Conservation (phyloP, 768 basidiomycete genomes). For the Candolleomyces efflorescens region DNA sequence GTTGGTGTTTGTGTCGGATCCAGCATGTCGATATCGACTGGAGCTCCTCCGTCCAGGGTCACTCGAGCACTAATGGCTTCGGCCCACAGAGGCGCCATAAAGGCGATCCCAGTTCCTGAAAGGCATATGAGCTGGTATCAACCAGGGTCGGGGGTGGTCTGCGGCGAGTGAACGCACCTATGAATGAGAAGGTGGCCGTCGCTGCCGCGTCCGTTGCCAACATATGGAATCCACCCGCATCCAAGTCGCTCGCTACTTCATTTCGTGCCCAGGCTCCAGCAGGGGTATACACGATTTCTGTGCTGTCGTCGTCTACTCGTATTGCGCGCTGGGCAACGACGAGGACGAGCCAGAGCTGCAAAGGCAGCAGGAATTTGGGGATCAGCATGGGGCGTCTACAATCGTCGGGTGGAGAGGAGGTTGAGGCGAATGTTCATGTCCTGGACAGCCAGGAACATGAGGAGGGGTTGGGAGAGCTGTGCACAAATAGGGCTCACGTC, state of each 20-base stretch:
- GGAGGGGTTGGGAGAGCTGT: background rate
- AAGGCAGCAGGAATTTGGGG: background rate
- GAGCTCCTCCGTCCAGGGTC: slow-evolving; percentile 1
- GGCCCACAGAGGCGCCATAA: slow-evolving; percentile 4
- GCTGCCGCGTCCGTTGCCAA: background rate
- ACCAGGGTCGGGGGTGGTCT: background rate
- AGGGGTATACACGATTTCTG: slow-evolving; percentile 1
- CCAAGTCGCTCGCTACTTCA: background rate
- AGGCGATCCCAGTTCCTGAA: slow-evolving; percentile 4
- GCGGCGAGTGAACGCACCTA: background rate
- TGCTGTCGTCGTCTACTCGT: slow-evolving; percentile 5
- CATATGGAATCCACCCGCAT: slow-evolving; percentile 6
- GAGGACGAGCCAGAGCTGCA: background rate
- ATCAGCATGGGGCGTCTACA: background rate
- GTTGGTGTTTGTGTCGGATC: background rate
- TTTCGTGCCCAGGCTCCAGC: background rate
- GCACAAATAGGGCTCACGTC: background rate
- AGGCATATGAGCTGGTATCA: background rate
- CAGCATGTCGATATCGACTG: background rate
- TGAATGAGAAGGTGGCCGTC: slow-evolving; percentile 6
- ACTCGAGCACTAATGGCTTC: slow-evolving; percentile 2
- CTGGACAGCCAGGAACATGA: slow-evolving; percentile 1
- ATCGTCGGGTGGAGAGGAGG: background rate
- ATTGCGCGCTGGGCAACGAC: background rate
- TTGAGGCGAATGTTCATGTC: background rate